Evolutionary conservation across 441 rosid species (phyloP), one percentile per base, ranked within the genome.

Genomic region (Erodium moschatum): DNA sequence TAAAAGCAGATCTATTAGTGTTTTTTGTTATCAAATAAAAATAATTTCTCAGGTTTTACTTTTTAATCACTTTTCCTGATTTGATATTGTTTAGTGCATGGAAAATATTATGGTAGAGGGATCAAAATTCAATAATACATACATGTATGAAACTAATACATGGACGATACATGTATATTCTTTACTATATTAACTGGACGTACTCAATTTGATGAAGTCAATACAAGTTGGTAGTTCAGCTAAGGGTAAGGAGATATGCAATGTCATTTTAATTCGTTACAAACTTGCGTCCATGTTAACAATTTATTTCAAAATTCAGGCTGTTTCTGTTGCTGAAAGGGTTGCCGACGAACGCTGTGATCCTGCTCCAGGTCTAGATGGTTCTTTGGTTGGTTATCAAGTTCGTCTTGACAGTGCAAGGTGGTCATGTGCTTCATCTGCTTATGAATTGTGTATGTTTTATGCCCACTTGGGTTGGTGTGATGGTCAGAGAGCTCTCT

Each of bases 341-440:
- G 97, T 93, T 82, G 86, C 95, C 67, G 92, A 90, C 75, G 97
- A 93, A 83, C 97, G 96, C 18, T 89, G 88, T 79, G 98, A 90
- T 83, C 78, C 86, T 76, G 81, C 87, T 56, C 96, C 97, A 61
- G 98, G 98, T 85, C 80, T 80, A 38, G 74, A 73, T 78, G 89
- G 91, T 73, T 90, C 97, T 71, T 75, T 89, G 85, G 91, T 90
- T 82, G 98, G 97, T 78, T 93, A 90, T 87, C 98, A 93, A 90
- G 98, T 93, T 84, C 97, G 96, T 78, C 91, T 89, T 73, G 92
- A 93, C 74, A 90, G 88, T 73, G 95, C 96, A 76, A 84, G 97
- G 98, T 90, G 68, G 63, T 79, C 61, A 68, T 71, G 38, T 72
- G 73, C 27, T 74, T 38, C 68, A 70, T 77, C 56, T 21, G 29